A percentile compares a stretch with the other conserved stretches of the same genome.
Conservation (phyloP, 768 basidiomycete species). For the Russula ochroleuca region DNA sequence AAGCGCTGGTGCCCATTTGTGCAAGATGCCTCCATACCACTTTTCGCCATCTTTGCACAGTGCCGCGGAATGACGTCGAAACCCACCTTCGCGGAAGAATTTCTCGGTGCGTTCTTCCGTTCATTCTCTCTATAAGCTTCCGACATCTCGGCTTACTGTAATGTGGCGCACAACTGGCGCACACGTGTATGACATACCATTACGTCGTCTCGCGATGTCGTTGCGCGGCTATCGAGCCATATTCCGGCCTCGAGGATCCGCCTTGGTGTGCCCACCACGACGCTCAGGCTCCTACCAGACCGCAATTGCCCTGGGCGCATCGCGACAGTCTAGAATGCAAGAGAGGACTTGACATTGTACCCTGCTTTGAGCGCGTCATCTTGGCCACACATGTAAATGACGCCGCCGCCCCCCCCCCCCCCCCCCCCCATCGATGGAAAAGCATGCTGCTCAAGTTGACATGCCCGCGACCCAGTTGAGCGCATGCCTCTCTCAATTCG, state of each 20-base stretch:
- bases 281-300: conserved; percentile 45
- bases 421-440: conserved; percentile 43
- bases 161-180: conserved; percentile 37
- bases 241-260: conserved; percentile 47
- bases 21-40: conserved; percentile 50
- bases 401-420: conserved; percentile 51
- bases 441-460: conserved; percentile 12
- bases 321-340: conserved; percentile 39
- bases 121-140: background rate
- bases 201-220: conserved; percentile 58
- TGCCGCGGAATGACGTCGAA: conserved; percentile 50
- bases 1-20: conserved; percentile 50
- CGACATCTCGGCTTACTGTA: background rate
- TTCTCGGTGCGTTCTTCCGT: conserved; percentile 50
- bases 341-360: conserved; percentile 31
- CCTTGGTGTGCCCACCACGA: conserved; percentile 47
- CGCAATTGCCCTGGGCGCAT: conserved; percentile 34
- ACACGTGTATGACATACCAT: conserved; percentile 64
- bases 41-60: conserved; percentile 73
- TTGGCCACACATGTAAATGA: conserved; percentile 72
- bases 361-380: conserved; percentile 59
- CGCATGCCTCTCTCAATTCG: conserved; percentile 48
- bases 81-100: conserved; percentile 56
- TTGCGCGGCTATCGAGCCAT: conserved; percentile 44
- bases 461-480: conserved; percentile 41